A percentile compares a stretch with the other conserved stretches of the same genome.
These are phyloP conservation scores for Adenanthera pavonina DNA, from an alignment of 306 rosid species.

Conservation along the genomic window DNA sequence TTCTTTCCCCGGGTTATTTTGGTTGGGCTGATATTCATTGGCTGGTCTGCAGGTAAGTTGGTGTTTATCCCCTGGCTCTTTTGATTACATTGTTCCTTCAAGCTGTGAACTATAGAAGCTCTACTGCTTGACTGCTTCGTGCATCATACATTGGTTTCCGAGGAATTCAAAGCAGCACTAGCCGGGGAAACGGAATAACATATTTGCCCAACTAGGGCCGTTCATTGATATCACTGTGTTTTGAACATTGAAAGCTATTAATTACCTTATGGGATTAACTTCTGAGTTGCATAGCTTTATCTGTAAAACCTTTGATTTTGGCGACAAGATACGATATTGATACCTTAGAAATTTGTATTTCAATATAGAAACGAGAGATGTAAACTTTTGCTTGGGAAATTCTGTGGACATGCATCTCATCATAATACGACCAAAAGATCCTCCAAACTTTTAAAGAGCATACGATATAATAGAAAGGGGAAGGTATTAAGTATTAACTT, in stretches of 20 bases:
- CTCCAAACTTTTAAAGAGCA: background rate
- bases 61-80: background rate
- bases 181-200: conserved; percentile 26
- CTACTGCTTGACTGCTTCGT: conserved; percentile 18
- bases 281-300: conserved; percentile 33
- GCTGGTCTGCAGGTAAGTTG: conserved; percentile 32
- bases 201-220: conserved; percentile 36
- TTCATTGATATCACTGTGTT: conserved; percentile 21
- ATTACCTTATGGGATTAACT: conserved; percentile 12
- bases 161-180: conserved; percentile 24
- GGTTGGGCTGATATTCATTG: conserved; percentile 5
- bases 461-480: background rate
- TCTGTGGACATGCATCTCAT: background rate
- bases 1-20: background rate
- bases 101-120: conserved; percentile 27
- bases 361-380: background rate
- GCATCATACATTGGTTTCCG: conserved; percentile 2
- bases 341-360: background rate
- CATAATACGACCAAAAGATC: background rate
- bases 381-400: background rate
- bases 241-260: conserved; percentile 33
- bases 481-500: background rate
- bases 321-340: background rate
- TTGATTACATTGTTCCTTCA: conserved; percentile 16
- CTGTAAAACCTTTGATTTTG: conserved; percentile 11